A percentile compares a stretch with the other conserved stretches of the same genome.
These are phyloP conservation scores for Fonsecaea pedrosoi DNA, from an alignment of 2,329 filamentous ascomycete genomes.

Conservation along the genomic window DNA sequence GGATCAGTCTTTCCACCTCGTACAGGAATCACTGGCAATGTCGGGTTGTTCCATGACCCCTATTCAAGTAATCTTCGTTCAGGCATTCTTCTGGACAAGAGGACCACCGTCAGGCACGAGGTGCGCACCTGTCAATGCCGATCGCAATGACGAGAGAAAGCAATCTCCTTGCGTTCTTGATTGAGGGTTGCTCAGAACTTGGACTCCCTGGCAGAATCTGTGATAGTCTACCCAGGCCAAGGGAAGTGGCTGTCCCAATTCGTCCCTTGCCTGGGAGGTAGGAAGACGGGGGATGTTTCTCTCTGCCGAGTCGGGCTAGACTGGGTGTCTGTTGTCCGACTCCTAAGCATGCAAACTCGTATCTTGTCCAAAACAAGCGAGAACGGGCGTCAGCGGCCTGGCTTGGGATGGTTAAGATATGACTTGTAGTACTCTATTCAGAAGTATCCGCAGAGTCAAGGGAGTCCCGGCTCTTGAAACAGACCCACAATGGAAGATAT, in stretches of 20 bases:
- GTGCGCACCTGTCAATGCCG: background rate
- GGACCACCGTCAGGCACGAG: background rate
- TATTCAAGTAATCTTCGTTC: background rate
- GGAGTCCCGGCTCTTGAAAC: background rate
- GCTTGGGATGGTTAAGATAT: background rate
- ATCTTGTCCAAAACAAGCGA: background rate
- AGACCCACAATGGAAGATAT: background rate
- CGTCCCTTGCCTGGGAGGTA: background rate
- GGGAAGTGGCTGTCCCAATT: background rate
- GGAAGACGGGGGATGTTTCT: background rate
- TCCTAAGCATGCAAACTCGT: background rate
- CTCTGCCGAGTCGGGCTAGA: background rate
- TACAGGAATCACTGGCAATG: background rate
- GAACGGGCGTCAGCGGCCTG: background rate
- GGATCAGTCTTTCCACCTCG: background rate
- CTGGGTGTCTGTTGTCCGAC: background rate
- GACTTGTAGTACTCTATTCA: background rate
- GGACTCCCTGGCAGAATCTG: background rate
- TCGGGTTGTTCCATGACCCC: background rate
- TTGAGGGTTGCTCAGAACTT: background rate
- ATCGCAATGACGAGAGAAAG: background rate
- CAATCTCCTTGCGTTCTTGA: background rate
- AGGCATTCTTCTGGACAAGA: background rate
- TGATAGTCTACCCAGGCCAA: background rate
- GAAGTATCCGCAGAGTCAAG: background rate